Percentiles rank a stretch among this genome's conserved stretches.
These are phyloP conservation scores for Rhazya stricta DNA, from an alignment of 257 asterid species.

Conservation along the genomic window DNA sequence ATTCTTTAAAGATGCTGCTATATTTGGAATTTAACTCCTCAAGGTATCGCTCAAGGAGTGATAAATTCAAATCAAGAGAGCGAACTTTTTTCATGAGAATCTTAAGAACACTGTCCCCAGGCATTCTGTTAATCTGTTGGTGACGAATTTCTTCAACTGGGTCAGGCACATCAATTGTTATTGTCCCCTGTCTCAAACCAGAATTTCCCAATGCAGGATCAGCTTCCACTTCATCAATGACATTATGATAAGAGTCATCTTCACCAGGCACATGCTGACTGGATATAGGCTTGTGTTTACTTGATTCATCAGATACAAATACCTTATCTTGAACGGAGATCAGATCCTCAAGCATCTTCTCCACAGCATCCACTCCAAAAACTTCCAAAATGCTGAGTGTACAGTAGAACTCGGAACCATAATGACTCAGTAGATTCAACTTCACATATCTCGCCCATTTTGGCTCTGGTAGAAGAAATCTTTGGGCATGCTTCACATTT, in stretches of 20 bases:
- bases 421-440: slow-evolving; percentile 62
- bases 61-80: slow-evolving; percentile 78
- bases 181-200: slow-evolving; percentile 36
- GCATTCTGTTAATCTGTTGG: slow-evolving; percentile 81
- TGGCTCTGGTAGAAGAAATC: slow-evolving; percentile 72
- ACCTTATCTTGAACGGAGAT: slow-evolving; percentile 58
- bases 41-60: slow-evolving; percentile 68
- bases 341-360: slow-evolving; percentile 95
- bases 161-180: slow-evolving; percentile 48
- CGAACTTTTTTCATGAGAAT: slow-evolving; percentile 81
- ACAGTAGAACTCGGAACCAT: slow-evolving; percentile 91
- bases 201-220: slow-evolving; percentile 30
- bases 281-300: slow-evolving; percentile 35
- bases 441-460: slow-evolving; percentile 89
- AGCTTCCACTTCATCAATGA: slow-evolving; percentile 39
- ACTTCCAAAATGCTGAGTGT: slow-evolving; percentile 80
- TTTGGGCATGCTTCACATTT: slow-evolving; percentile 72
- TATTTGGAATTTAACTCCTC: slow-evolving; percentile 77
- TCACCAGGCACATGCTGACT: slow-evolving; percentile 30
- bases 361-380: slow-evolving; percentile 94
- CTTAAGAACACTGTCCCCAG: slow-evolving; percentile 96
- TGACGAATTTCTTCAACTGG: slow-evolving; percentile 71
- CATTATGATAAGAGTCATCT: slow-evolving; percentile 34
- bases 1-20: slow-evolving; percentile 56
- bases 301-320: slow-evolving; percentile 35